Evolutionary conservation across 2,329 filamentous ascomycete genomes (phyloP), one percentile per base, ranked within the genome.

Genomic region (Decorospora gaudefroyi): DNA sequence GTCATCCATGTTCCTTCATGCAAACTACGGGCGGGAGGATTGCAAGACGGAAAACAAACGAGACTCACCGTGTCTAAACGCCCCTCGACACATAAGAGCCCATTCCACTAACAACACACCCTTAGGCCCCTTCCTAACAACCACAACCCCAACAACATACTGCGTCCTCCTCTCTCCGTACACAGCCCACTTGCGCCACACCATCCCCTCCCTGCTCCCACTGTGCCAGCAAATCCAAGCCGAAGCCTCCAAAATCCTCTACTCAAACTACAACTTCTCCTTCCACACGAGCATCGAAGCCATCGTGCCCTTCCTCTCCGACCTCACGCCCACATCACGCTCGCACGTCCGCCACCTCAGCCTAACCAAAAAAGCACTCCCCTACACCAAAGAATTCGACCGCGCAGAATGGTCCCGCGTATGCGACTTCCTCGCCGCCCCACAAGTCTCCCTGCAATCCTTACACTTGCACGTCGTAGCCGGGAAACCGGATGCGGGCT

Each of bases 201-300:
- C 61, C 2, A 51, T 68, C 11, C 59, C 64, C 17, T 60, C 54
- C 0, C 57, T 69, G 6, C 59, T 68, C 15, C 28, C 49, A 6
- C 43, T 67, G 8, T 60, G 56, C 33, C 64, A 57, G 2, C 62
- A 69, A 42, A 62, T 83, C 36, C 73, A 84, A 61, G 69, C 73
- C 46, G 82, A 85, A 62, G 77, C 78, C n/a, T 69, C 77, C 3
- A 73, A 78, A 44, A 61, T 81, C 11, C 69, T 86, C 3, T 86
- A 85, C 64, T 72, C 71, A 6, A 70, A 64, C 42, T 79, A 83
- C 60, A 71, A 71, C 0, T 85, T 85, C 62, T 76, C 79, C 56
- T 86, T 86, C 62, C 78, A 77, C 49, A 74, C 74, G 33, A 74
- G 81, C 64, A 72, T 85, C 51, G 82, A 85, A 64, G 80, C 82